Evolutionary conservation across 805 yeast genomes (phyloP), one percentile per base, ranked within the genome.

Genomic region (Candida hispaniensis): DNA sequence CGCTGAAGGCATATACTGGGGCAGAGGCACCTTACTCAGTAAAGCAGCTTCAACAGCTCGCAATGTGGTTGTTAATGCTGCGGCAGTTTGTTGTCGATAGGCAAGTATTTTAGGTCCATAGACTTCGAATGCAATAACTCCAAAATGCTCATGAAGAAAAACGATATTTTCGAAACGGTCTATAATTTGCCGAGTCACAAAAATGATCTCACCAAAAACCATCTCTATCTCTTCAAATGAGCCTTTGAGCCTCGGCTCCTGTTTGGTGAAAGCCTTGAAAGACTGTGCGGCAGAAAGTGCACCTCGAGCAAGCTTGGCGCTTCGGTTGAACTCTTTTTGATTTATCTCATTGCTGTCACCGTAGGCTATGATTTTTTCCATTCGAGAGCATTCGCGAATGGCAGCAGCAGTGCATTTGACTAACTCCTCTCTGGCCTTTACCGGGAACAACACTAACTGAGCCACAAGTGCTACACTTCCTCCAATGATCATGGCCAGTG

Each of bases 181-280:
- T 6, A 64, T 42, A 16, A 69, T 61, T 42, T 67, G 69, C 29
- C 63, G 57, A 26, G 64, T 50, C 8, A 65, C 56, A 46, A 61
- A 65, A 4, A 67, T 61, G 25, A 68, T 57, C 36, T 69, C 72
- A 9, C 52, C 51, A 34, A 60, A 65, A 2, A 66, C 54, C 38
- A 54, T 51, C 30, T 55, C 60, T 10, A 61, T 49, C 29, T 59
- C 64, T 4, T 53, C 48, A 43, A 58, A 68, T 12, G 55, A 51
- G 1, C 73, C 73, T 40, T 67, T 68, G 18, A 68, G 47, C 36
- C 71, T 53, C 3, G 71, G 71, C 42, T 69, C 74, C 39, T 58
- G 40, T 7, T 38, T 41, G 13, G 55, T 43, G 15, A 21, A 23
- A 7, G 18, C 30, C 12, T 44, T 17, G 28, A 26, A 66, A 0